phyloP scores from a whole-genome alignment of 495 filamentous ascomycete species.

The Penicillium canescens region DNA sequence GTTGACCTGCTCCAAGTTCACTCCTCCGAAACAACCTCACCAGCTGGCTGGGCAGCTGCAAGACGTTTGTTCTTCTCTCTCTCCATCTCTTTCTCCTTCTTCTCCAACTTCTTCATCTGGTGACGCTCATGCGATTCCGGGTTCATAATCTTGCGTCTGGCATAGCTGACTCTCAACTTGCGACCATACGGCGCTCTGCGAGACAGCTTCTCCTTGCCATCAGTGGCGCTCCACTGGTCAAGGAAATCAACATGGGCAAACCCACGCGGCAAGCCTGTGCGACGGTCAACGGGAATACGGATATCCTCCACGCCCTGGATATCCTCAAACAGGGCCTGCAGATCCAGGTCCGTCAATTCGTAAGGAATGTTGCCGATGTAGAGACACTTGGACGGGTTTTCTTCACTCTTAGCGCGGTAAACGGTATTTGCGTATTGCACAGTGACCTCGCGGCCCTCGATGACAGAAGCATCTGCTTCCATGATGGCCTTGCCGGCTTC shows the following conservation, averaged over 20 bases:
- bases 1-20: no score
- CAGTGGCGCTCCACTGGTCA: slow-evolving; percentile 59
- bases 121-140: background rate
- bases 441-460: slow-evolving; percentile 74
- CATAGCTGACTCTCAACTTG: slow-evolving; percentile 65
- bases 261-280: slow-evolving; percentile 82
- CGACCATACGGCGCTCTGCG: slow-evolving; percentile 64
- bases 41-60: no score
- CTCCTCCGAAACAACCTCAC: no score
- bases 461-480: slow-evolving; percentile 65
- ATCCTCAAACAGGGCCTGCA: slow-evolving; percentile 77
- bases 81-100: background rate
- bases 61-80: background rate
- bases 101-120: slow-evolving; percentile 1
- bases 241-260: slow-evolving; percentile 90
- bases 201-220: slow-evolving; percentile 57
- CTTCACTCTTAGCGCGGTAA: slow-evolving; percentile 12
- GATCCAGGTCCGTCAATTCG: slow-evolving; percentile 83
- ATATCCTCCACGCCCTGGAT: slow-evolving; percentile 76
- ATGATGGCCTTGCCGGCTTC: slow-evolving; percentile 61
- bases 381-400: slow-evolving; percentile 61
- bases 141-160: slow-evolving; percentile 16
- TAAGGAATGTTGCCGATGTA: slow-evolving; percentile 91
- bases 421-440: slow-evolving; percentile 54
- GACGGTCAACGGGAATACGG: slow-evolving; percentile 84